Percentiles rank a stretch among this genome's conserved stretches.
phyloP scores from a whole-genome alignment of 768 basidiomycete species.

The Phaeolepiota aurea region DNA sequence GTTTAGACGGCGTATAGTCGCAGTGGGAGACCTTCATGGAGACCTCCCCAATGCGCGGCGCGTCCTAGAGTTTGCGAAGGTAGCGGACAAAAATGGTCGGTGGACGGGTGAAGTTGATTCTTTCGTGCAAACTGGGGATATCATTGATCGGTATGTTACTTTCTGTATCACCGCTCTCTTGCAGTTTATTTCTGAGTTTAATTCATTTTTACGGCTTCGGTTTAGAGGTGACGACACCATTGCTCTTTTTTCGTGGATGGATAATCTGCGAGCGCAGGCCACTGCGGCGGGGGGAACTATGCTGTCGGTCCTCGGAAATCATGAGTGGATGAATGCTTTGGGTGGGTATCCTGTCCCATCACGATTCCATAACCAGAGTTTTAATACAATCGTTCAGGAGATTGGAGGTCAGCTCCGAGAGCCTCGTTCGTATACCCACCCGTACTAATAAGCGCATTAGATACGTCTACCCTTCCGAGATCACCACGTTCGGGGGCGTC shows the following conservation, averaged over 20 bases:
- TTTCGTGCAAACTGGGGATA: slow-evolving; percentile 94
- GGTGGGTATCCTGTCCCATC: slow-evolving; percentile 27
- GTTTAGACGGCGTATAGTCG: slow-evolving; percentile 59
- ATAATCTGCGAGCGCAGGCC: slow-evolving; percentile 72
- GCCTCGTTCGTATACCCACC: not conserved
- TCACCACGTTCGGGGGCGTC: slow-evolving; percentile 73
- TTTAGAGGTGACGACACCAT: slow-evolving; percentile 86
- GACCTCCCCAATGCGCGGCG: slow-evolving; percentile 72
- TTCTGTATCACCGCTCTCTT: slow-evolving; percentile 1
- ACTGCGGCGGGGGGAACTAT: slow-evolving; percentile 59
- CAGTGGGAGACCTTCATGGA: slow-evolving; percentile 90
- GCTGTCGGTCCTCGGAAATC: slow-evolving; percentile 82
- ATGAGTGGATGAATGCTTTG: slow-evolving; percentile 92
- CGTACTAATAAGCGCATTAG: no score
- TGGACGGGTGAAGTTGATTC: slow-evolving; percentile 83
- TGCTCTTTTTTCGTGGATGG: slow-evolving; percentile 78
- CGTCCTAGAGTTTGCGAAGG: slow-evolving; percentile 73
- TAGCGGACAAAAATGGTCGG: slow-evolving; percentile 61
- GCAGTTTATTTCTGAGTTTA: not conserved
- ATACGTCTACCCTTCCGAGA: slow-evolving; percentile 80
- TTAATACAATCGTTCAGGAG: slow-evolving; percentile 34
- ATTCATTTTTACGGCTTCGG: not conserved
- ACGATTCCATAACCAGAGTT: not conserved
- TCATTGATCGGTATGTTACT: slow-evolving; percentile 71
- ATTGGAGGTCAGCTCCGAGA: slow-evolving; percentile 60